phyloP scores from a whole-genome alignment of 1,139 yeast genomes.

The Suhomyces panamericanus region DNA sequence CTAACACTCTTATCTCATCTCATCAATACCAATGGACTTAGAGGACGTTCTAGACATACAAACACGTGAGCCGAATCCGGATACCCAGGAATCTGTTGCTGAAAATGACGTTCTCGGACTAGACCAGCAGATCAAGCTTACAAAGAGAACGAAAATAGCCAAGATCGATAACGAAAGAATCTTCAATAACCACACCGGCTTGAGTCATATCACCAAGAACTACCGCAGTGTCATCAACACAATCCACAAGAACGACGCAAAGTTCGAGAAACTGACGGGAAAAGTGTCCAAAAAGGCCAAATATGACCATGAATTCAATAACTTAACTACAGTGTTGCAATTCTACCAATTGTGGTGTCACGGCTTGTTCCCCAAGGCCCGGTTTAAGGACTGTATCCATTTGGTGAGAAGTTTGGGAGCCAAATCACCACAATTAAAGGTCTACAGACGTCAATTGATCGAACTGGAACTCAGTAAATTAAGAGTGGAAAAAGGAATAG shows the following conservation, averaged over 20 bases:
- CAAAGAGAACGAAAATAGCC: constrained; percentile 35
- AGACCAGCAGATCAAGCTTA: constrained; percentile 41
- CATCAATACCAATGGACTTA: constrained; percentile 7
- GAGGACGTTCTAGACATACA: constrained; percentile 8
- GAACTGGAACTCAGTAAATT: constrained; percentile 37
- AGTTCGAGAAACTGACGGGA: constrained; percentile 19
- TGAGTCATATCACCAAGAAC: constrained; percentile 47
- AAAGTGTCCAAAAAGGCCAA: constrained; percentile 23
- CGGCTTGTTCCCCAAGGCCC: constrained; percentile 74
- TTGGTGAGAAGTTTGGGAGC: constrained; percentile 36
- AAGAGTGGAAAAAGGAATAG: constrained; percentile 35
- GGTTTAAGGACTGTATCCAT: constrained; percentile 59
- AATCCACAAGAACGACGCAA: constrained; percentile 31
- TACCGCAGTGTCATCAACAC: constrained; percentile 33
- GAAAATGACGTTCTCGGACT: constrained; percentile 39
- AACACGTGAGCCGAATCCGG: background rate
- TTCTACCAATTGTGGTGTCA: constrained; percentile 88
- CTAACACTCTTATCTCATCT: background rate
- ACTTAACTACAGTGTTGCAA: constrained; percentile 50
- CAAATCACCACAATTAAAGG: constrained; percentile 33
- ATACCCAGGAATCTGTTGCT: background rate
- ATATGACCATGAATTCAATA: constrained; percentile 43
- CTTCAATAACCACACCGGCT: constrained; percentile 45
- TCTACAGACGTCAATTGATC: constrained; percentile 40
- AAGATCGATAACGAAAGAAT: constrained; percentile 53